Conservation (phyloP, 305 asterid genomes). For the Solanum hybrid region DNA sequence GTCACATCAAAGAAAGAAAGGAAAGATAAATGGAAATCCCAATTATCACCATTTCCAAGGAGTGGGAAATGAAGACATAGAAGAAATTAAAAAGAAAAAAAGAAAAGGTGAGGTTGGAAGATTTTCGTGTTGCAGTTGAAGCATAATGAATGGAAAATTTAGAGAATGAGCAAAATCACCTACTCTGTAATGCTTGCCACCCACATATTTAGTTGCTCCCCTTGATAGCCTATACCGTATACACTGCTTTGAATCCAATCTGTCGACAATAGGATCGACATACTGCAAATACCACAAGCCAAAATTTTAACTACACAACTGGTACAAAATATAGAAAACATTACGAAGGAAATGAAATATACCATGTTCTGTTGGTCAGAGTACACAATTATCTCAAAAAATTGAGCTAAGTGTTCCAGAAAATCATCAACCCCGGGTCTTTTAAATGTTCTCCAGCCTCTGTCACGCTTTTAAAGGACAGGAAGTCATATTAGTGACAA, state of each 20-base stretch:
- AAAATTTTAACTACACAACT: not conserved
- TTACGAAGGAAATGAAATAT: not conserved
- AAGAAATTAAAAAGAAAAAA: not conserved
- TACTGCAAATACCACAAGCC: conserved; percentile 40
- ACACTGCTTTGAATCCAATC: conserved; percentile 62
- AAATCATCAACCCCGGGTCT: conserved; percentile 93
- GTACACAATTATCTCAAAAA: conserved; percentile 66
- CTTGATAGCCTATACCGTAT: conserved; percentile 67
- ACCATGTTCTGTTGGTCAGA: conserved; percentile 72
- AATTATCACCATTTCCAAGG: not conserved
- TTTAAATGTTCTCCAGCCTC: conserved; percentile 94
- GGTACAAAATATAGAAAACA: not conserved
- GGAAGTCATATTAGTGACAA: not conserved
- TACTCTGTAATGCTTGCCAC: conserved; percentile 88
- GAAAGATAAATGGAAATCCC: not conserved
- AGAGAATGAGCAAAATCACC: conserved; percentile 5
- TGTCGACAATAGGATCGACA: conserved; percentile 74
- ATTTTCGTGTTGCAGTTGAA: not conserved
- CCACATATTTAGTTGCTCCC: conserved; percentile 60
- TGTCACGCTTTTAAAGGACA: conserved; percentile 48
- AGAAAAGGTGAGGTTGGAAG: not conserved
- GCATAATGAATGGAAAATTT: not conserved
- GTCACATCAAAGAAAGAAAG: not conserved
- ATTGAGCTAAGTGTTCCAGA: conserved; percentile 75
- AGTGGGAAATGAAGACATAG: not conserved